phyloP scores from a whole-genome alignment of 176 grass and related monocot species.

The Saccharum officinarum region DNA sequence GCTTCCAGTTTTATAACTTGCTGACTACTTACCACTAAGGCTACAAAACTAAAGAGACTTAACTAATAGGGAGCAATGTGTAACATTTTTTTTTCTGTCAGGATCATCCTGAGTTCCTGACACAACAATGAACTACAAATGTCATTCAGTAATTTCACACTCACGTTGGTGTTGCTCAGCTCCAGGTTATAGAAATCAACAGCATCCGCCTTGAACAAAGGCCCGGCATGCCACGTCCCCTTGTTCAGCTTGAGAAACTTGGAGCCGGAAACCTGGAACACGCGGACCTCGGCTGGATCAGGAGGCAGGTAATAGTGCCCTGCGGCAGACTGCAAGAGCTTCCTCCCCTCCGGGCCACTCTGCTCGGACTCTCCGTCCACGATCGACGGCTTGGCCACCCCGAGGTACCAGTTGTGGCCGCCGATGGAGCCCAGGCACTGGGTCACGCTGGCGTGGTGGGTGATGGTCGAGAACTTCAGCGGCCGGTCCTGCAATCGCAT shows the following conservation, averaged over 20 bases:
- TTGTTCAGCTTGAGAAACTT: conserved; percentile 89
- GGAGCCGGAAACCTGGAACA: conserved; percentile 75
- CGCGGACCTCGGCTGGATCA: conserved; percentile 66
- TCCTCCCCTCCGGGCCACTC: conserved; percentile 40
- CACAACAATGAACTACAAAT: not conserved
- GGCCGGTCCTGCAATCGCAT: conserved; percentile 60
- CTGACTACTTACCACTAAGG: not conserved
- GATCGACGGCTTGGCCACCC: conserved; percentile 74
- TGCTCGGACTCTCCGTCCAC: conserved; percentile 45
- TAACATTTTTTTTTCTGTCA: not conserved
- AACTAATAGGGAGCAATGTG: not conserved
- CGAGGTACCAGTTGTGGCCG: conserved; percentile 84
- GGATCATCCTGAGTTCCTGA: no score
- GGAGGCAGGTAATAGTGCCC: conserved; percentile 74
- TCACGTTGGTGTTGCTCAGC: conserved; percentile 97
- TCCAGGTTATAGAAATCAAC: conserved; percentile 98
- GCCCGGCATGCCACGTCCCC: conserved; percentile 96
- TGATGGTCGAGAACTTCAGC: conserved; percentile 71
- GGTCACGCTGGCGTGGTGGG: conserved; percentile 92
- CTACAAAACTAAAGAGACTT: not conserved
- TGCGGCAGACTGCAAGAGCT: conserved; percentile 37
- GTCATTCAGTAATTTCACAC: conserved; percentile 14
- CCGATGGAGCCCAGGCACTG: conserved; percentile 91
- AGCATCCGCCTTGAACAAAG: conserved; percentile 66
- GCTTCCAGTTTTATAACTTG: not conserved